phyloP scores from a whole-genome alignment of 257 asterid genomes.

The Coffea canephora region DNA sequence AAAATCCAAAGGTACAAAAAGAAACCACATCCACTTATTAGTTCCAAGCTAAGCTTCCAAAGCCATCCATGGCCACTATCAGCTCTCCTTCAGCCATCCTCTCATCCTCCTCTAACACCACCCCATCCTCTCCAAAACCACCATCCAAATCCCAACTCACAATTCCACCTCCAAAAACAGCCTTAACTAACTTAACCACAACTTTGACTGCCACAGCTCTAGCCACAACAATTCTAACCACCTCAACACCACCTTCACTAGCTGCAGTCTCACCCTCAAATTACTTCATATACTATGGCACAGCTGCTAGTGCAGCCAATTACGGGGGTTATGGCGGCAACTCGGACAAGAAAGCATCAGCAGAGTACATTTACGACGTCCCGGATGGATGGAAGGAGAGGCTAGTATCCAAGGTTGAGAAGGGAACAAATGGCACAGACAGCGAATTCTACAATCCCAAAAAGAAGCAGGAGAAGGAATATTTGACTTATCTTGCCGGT shows the following conservation, averaged over 20 bases:
- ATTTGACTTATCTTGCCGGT: conserved; percentile 76
- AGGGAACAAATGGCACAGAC: conserved; percentile 94
- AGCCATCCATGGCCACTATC: conserved; percentile 63
- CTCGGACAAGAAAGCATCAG: conserved; percentile 83
- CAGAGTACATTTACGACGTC: conserved; percentile 89
- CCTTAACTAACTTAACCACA: conserved; percentile 39
- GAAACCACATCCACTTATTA: conserved; percentile 35
- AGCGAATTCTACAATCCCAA: conserved; percentile 91
- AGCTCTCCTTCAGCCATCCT: conserved; percentile 71
- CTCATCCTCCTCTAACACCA: conserved; percentile 37
- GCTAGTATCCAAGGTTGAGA: conserved; percentile 67
- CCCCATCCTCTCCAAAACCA: conserved; percentile 42
- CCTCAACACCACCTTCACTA: conserved; percentile 43
- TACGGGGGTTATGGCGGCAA: conserved; percentile 94
- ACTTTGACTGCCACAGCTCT: conserved; percentile 69
- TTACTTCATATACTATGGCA: conserved; percentile 79
- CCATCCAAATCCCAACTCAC: conserved; percentile 36
- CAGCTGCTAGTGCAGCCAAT: conserved; percentile 94
- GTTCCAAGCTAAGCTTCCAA: conserved; percentile 7
- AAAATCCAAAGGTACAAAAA: conserved; percentile 14
- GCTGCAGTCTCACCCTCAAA: conserved; percentile 49
- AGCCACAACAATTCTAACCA: conserved; percentile 60
- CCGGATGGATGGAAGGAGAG: conserved; percentile 93
- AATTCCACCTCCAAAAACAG: conserved; percentile 41
- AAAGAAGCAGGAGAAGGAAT: conserved; percentile 76